These are phyloP conservation scores for Mycena olivaceomarginata DNA, from an alignment of 768 basidiomycete species.

Conservation along the genomic window DNA sequence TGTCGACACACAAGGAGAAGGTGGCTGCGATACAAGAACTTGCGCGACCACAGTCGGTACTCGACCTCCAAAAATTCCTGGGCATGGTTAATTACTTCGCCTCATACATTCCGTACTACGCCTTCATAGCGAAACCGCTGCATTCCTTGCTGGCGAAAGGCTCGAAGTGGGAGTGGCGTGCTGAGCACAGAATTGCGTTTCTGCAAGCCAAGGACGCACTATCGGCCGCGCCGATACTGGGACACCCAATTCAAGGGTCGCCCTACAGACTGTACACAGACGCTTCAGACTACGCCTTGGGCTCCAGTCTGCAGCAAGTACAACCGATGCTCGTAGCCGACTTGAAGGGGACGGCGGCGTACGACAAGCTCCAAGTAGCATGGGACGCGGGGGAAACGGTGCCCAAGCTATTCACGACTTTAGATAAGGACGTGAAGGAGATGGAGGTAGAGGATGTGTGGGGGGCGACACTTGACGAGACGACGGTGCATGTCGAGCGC, in stretches of 20 bases:
- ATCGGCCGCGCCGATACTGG: too few species aligned
- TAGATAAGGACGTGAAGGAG: too few species aligned
- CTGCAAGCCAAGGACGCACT: background rate
- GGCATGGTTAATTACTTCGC: too few species aligned
- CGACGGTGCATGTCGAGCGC: background rate
- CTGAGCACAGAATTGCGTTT: slow-evolving; percentile 44
- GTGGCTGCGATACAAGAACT: background rate
- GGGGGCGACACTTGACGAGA: too few species aligned
- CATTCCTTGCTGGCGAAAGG: slow-evolving; percentile 48
- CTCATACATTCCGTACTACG: too few species aligned
- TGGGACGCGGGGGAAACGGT: background rate
- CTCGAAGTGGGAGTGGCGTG: slow-evolving; percentile 48
- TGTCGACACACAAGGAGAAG: background rate
- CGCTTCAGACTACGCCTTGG: too few species aligned
- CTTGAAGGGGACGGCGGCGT: background rate
- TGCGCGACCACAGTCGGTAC: background rate
- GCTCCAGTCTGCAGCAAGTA: too few species aligned
- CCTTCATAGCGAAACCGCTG: slow-evolving; percentile 46
- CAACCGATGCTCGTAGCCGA: too few species aligned
- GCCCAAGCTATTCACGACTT: background rate
- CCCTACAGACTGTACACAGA: too few species aligned
- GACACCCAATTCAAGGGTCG: too few species aligned
- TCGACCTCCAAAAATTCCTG: background rate
- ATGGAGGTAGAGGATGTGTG: too few species aligned
- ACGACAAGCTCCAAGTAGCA: slow-evolving; percentile 1